Evolutionary conservation across 345 rosid species (phyloP), one percentile per base, ranked within the genome.

Genomic region (Lagerstroemia speciosa): DNA sequence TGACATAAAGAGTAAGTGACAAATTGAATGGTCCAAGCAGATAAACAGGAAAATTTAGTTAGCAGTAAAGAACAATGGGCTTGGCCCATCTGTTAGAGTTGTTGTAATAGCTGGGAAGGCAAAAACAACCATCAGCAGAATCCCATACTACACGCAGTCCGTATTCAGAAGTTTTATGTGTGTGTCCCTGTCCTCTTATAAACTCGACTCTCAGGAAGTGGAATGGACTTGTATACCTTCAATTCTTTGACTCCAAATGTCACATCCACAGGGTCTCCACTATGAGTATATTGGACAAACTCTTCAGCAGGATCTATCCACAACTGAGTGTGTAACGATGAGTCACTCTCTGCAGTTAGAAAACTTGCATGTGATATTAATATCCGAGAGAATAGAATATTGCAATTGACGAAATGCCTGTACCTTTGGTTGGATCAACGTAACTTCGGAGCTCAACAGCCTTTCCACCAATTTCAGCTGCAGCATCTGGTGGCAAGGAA

Each of bases 281-380:
- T 71, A 79, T 91, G 96, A 76, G 78, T 76, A 72, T 41, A 41
- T 9, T 41, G 46, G 73, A 88, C 79, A 88, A 91, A 94, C 77
- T 91, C 99, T 79, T 91, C 96, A 1, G 78, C 75, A 63, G 99
- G 98, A 83, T 94, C 99, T 73, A 94, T 91, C 99, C 98, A 91
- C 45, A 91, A 84, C 77, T 89, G 97, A 72, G 96, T 87, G 80
- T 94, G 89, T 48, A 94, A 75, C 43, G 85, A 80, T 46, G 91
- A 81, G 75, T 88, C 96, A 46, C 83, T 89, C 40, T 94, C 96
- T 94, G 87, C 80, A 70, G 40, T 71, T 63, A 43, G 60, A 75
- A 50, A 65, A 65, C 27, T 41, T 41, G 76, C 77, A 24, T 65
- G 55, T 76, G 64, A 82, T 66, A 48, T 62, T 71, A 64, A 55